These are phyloP conservation scores for Sicyos edulis DNA, from an alignment of 306 rosid genomes.

Conservation along the genomic window DNA sequence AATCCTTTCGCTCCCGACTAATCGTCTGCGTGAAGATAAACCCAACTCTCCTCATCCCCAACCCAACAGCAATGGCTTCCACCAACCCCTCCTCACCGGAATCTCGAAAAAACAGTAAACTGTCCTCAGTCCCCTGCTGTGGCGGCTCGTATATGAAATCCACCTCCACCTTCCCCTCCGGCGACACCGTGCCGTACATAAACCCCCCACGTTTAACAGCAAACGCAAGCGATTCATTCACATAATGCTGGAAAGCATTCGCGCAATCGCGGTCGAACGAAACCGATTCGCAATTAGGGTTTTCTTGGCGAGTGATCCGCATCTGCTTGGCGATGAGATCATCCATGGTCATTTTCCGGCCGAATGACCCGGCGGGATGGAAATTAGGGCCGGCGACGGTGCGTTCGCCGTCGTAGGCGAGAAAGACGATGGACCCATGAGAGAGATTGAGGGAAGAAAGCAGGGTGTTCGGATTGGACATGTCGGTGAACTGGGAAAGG, in stretches of 20 bases:
- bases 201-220: slow-evolving; percentile 83
- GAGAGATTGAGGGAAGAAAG: slow-evolving; percentile 57
- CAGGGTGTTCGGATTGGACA: slow-evolving; percentile 45
- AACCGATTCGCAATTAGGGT: slow-evolving; percentile 72
- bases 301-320: slow-evolving; percentile 82
- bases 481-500: slow-evolving; percentile 60
- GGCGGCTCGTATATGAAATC: slow-evolving; percentile 93
- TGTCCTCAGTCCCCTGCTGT: slow-evolving; percentile 74
- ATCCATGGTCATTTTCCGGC: slow-evolving; percentile 98
- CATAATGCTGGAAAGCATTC: slow-evolving; percentile 81
- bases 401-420: slow-evolving; percentile 78
- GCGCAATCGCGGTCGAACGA: slow-evolving; percentile 94
- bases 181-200: slow-evolving; percentile 83
- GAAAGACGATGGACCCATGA: slow-evolving; percentile 67
- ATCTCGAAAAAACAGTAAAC: slow-evolving; percentile 49
- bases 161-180: slow-evolving; percentile 77
- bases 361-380: slow-evolving; percentile 81
- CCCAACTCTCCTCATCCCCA: slow-evolving; percentile 84
- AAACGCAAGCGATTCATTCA: slow-evolving; percentile 72
- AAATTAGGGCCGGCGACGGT: slow-evolving; percentile 59
- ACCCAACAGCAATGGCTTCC: slow-evolving; percentile 75
- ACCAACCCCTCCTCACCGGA: slow-evolving; percentile 71
- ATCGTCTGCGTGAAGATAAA: slow-evolving; percentile 81
- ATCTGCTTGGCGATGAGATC: slow-evolving; percentile 92
- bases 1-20: slow-evolving; percentile 81